These are phyloP conservation scores for Blastocystis sp. DNA, from an alignment of 352 stramenopile genomes.

Conservation along the genomic window DNA sequence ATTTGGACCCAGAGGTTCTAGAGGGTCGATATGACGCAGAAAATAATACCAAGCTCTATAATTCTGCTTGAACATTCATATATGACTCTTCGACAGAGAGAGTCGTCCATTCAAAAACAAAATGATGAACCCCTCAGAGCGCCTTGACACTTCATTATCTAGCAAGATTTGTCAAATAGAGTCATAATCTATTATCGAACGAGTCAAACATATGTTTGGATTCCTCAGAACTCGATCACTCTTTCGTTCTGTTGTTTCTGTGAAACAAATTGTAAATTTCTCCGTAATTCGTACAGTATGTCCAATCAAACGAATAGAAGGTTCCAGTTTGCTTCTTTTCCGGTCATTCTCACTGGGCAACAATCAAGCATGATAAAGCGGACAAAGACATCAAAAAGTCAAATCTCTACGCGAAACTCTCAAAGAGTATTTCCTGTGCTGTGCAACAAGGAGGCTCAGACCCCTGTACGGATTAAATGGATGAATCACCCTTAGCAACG, in stretches of 20 bases:
- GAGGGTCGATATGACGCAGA: background rate
- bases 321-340: slow-evolving; percentile 49
- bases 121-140: background rate
- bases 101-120: background rate
- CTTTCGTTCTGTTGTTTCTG: background rate
- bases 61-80: background rate
- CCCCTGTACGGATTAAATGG: background rate
- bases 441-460: slow-evolving; percentile 15
- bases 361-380: slow-evolving; percentile 60
- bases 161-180: background rate
- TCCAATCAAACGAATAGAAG: background rate
- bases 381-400: slow-evolving; percentile 52
- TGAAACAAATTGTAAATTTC: background rate
- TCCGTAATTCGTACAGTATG: background rate
- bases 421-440: slow-evolving; percentile 52
- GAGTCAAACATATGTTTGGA: background rate
- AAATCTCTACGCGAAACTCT: slow-evolving; percentile 50
- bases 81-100: background rate
- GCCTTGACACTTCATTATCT: background rate
- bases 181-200: background rate
- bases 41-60: background rate
- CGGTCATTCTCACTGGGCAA: slow-evolving; percentile 61
- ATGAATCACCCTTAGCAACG: background rate
- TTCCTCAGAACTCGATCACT: background rate
- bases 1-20: slow-evolving; percentile 8